phyloP scores from a whole-genome alignment of 1,139 yeast genomes.

The Sugiyamaella neomexicana region DNA sequence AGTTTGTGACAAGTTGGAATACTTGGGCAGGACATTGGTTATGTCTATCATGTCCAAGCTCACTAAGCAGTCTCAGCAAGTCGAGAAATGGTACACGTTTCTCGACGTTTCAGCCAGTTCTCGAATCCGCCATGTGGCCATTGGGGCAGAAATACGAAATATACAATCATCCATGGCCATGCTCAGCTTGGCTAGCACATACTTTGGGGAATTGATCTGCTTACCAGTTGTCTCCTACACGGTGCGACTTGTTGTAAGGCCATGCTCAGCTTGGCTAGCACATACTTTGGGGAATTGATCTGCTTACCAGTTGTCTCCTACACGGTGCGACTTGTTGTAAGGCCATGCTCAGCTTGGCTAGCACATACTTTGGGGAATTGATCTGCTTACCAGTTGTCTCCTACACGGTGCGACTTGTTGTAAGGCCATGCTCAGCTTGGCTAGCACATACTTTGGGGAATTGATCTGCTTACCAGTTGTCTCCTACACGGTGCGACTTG shows the following conservation, averaged over 20 bases:
- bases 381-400: conserved; percentile 9
- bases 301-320: conserved; percentile 9
- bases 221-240: conserved; percentile 9
- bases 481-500: conserved; percentile 2
- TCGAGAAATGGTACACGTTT: neutral
- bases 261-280: neutral
- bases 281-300: conserved; percentile 8
- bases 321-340: conserved; percentile 6
- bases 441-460: conserved; percentile 2
- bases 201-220: conserved; percentile 11
- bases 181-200: neutral
- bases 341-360: neutral
- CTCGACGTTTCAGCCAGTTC: neutral
- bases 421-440: neutral
- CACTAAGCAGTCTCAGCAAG: neutral
- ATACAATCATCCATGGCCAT: neutral
- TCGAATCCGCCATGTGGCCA: neutral
- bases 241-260: conserved; percentile 8
- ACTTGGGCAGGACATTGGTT: neutral
- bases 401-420: conserved; percentile 4
- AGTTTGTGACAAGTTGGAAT: neutral
- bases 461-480: conserved; percentile 11
- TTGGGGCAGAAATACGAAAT: neutral
- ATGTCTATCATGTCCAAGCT: neutral
- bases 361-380: conserved; percentile 7